Evolutionary conservation across 345 rosid species (phyloP), one percentile per base, ranked within the genome.

Genomic region (Murraya paniculata): DNA sequence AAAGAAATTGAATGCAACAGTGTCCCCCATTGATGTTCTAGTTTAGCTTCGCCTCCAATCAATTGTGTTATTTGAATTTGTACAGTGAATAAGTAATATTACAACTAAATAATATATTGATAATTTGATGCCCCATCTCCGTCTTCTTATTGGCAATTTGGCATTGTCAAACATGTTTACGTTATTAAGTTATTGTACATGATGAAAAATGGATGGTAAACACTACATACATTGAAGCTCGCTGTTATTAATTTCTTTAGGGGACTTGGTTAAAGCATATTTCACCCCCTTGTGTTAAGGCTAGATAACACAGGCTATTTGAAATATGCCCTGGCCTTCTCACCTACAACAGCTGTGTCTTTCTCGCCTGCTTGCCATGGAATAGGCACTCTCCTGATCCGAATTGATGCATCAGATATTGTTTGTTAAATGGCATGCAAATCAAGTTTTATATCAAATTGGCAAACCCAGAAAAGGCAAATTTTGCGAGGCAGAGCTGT

Each of bases 361-460:
- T 71, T 41, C 1, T 41, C 11, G 80, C 67, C 83, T 87, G 59
- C 91, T 89, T 8, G 77, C 78, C 82, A 86, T 82, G 27, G 31
- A 58, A 68, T 91, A 92, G 45, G 90, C 87, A 82, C 85, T 84
- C 84, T 93, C 98, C 99, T 93, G 88, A 35, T 73, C 68, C 72
- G 4, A 53, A 64, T 27, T 35, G 31, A 24, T 33, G 27, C 50
- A 71, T 64, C 1, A 61, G 56, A 19, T 31, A 41, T 62, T 19
- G 4, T 41, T 41, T 21, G 50, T 11, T 10, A 41, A 41, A 3
- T 3, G 50, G 50, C 50, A 41, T 11, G 50, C 50, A 41, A 41
- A 7, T 10, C 50, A 2, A 11, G 50, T 41, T 41, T 41, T 41
- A 41, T 41, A 41, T 41, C 50, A 41, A 41, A 41, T 41, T 41